Evolutionary conservation across 371 early-diverging fungal species (phyloP), one percentile per base, ranked within the genome.

Genomic region (Nematocida sp.): DNA sequence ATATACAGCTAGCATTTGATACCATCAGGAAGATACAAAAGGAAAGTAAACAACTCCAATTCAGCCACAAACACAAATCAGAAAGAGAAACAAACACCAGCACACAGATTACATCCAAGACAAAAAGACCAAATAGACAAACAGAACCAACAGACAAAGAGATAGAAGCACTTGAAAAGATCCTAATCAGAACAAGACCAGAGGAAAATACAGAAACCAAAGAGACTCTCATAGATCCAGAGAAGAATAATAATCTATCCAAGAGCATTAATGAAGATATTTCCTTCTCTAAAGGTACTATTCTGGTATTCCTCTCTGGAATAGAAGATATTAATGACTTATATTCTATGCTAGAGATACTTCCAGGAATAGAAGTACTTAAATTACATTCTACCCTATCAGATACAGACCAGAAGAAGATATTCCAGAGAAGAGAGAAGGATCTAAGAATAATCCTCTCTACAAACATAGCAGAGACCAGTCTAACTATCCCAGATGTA

Each of bases 141-240:
- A 3, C 5, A 32, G 32, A 34, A n/a, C 15, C 32, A 32, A 46
- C 1, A 41, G 47, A 67, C 32, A 31, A 0, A 88, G 92, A 3
- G 21, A 21, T 19, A 29, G 45, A 53, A 15, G 7, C 32, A 9
- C 3, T n/a, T 5, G 34, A 67, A 0, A 17, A 45, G 19, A 62
- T 62, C n/a, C 23, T 58, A 17, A 41, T 9, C 27, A 27, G 19
- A 11, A 7, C 38, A 40, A 5, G 7, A 9, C 19, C 9, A 9
- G 2, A 90, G 94, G 80, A 94, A 94, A 1, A 90, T 93, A 0
- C 93, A 93, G 63, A 94, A 94, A 81, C 89, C 91, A 87, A 90
- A 90, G 2, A 90, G 90, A 23, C 89, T 88, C 80, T 80, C 93
- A n/a, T 91, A 94, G 11, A 43, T 35, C 7, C 0, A 84, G 88